Percentiles rank a stretch among this genome's conserved stretches.
These are phyloP conservation scores for Suillus brevipes DNA, from an alignment of 768 basidiomycete species.

Conservation along the genomic window DNA sequence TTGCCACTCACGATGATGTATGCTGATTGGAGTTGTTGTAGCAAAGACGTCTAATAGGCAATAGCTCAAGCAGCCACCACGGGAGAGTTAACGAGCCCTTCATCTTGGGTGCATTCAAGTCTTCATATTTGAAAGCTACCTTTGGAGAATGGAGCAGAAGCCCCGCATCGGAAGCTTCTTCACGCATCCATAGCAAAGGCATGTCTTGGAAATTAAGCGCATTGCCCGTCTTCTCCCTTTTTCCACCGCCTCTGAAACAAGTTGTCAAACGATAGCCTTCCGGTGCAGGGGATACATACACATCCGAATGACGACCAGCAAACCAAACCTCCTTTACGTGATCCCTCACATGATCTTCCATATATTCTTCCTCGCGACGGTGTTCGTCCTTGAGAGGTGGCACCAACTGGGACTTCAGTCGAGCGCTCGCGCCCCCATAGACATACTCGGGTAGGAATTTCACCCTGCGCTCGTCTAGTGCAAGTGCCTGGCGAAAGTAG, in stretches of 20 bases:
- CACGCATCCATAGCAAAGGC: conserved; percentile 34
- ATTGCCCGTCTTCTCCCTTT: conserved; percentile 18
- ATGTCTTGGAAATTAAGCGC: conserved; percentile 28
- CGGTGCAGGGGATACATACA: conserved; percentile 27
- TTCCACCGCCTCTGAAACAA: conserved; percentile 26
- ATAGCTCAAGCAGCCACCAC: conserved; percentile 28
- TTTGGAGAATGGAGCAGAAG: conserved; percentile 23
- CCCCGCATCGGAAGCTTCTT: conserved; percentile 28
- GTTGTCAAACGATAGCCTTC: conserved; percentile 7
- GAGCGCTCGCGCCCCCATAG: conserved; percentile 23
- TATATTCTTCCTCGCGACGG: neutral
- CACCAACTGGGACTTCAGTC: neutral
- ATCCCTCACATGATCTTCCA: neutral
- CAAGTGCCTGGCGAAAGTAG: conserved; percentile 47
- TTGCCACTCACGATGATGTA: conserved; percentile 19
- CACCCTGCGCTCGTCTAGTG: conserved; percentile 47
- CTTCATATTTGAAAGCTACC: conserved; percentile 30
- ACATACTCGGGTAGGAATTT: conserved; percentile 49
- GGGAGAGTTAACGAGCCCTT: conserved; percentile 14
- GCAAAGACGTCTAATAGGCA: conserved; percentile 26
- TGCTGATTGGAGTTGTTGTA: conserved; percentile 29
- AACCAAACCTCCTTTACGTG: conserved; percentile 45
- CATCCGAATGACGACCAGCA: conserved; percentile 39
- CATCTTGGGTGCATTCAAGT: conserved; percentile 23
- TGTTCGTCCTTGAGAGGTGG: conserved; percentile 10